Evolutionary conservation across 1,284 basidiomycete species (phyloP).

Genomic region (Marasmius oreades): DNA sequence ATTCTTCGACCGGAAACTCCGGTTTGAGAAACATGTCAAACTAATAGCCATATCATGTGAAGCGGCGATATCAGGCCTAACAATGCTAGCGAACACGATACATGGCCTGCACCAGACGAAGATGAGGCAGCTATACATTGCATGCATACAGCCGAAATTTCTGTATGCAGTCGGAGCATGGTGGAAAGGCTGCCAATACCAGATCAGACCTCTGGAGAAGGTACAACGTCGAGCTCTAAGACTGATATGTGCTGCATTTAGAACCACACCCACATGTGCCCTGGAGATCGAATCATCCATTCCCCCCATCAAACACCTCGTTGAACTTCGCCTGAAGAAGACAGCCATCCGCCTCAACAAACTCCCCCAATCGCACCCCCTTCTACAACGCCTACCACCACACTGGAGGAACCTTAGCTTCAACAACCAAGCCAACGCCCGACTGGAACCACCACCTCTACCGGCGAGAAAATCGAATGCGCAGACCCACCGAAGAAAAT

Average conservation of each 20-base stretch:
- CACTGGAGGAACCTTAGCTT: too few relatives aligned
- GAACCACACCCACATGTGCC: too few relatives aligned
- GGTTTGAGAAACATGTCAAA: slow-evolving; percentile 6
- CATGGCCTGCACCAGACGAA: neutral
- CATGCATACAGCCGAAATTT: slow-evolving; percentile 27
- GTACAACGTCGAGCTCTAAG: slow-evolving; percentile 22
- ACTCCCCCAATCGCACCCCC: slow-evolving; percentile 18
- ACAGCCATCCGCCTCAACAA: slow-evolving; percentile 20
- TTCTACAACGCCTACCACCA: slow-evolving; percentile 23
- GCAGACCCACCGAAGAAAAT: too few relatives aligned
- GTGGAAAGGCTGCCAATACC: slow-evolving; percentile 31
- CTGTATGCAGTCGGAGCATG: slow-evolving; percentile 29
- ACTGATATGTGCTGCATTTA: too few relatives aligned
- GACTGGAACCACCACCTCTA: too few relatives aligned
- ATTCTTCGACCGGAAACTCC: neutral
- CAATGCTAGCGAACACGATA: slow-evolving; percentile 7
- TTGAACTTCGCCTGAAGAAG: slow-evolving; percentile 11
- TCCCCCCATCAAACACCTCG: slow-evolving; percentile 23
- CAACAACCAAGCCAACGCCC: too few relatives aligned
- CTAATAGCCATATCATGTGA: neutral
- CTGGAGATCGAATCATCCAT: slow-evolving; percentile 27
- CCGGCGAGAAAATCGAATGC: too few relatives aligned
- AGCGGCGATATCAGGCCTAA: neutral
- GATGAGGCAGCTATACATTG: too few relatives aligned
- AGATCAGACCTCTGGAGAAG: slow-evolving; percentile 20